A percentile compares a stretch with the other conserved stretches of the same genome.
phyloP scores from a whole-genome alignment of 2,329 filamentous ascomycete species.

The Colletotrichum filicis region DNA sequence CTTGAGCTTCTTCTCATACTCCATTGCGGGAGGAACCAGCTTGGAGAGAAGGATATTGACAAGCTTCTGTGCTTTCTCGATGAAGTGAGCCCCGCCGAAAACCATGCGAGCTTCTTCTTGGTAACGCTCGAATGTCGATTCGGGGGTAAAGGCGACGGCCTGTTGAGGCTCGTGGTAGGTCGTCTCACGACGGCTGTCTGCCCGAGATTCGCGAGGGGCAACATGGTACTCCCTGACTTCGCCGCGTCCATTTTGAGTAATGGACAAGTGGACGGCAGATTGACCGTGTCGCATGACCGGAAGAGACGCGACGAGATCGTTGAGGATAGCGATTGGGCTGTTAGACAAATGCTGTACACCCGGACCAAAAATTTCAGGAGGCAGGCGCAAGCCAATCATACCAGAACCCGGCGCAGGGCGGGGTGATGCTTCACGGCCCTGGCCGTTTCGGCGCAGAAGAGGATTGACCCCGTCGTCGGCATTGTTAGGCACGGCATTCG shows the following conservation, averaged over 20 bases:
- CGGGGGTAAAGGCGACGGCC: slow-evolving; percentile 79
- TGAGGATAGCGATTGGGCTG: slow-evolving; percentile 65
- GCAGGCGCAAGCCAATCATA: slow-evolving; percentile 64
- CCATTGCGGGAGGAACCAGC: slow-evolving; percentile 86
- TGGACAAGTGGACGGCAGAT: slow-evolving; percentile 69
- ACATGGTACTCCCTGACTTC: slow-evolving; percentile 65
- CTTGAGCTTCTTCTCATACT: slow-evolving; percentile 79
- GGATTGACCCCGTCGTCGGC: slow-evolving; percentile 89
- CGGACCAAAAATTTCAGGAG: slow-evolving; percentile 55
- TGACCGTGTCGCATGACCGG: slow-evolving; percentile 60
- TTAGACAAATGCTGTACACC: slow-evolving; percentile 51
- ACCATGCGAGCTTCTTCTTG: slow-evolving; percentile 90
- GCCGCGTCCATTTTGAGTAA: slow-evolving; percentile 60
- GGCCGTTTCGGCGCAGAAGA: slow-evolving; percentile 74
- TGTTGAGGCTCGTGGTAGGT: slow-evolving; percentile 72
- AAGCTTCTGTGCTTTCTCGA: slow-evolving; percentile 77
- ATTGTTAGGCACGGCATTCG: slow-evolving; percentile 63
- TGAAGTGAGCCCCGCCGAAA: slow-evolving; percentile 71
- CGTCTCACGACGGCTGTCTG: slow-evolving; percentile 60
- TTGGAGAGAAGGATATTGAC: slow-evolving; percentile 75
- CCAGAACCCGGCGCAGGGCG: slow-evolving; percentile 60
- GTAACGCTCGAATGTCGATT: slow-evolving; percentile 82
- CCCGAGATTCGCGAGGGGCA: slow-evolving; percentile 53
- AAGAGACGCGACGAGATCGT: slow-evolving; percentile 66
- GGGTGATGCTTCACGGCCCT: slow-evolving; percentile 57